Base-by-base conservation (phyloP, 208 protist genomes). In the Jaenimonas drosophilae region DNA sequence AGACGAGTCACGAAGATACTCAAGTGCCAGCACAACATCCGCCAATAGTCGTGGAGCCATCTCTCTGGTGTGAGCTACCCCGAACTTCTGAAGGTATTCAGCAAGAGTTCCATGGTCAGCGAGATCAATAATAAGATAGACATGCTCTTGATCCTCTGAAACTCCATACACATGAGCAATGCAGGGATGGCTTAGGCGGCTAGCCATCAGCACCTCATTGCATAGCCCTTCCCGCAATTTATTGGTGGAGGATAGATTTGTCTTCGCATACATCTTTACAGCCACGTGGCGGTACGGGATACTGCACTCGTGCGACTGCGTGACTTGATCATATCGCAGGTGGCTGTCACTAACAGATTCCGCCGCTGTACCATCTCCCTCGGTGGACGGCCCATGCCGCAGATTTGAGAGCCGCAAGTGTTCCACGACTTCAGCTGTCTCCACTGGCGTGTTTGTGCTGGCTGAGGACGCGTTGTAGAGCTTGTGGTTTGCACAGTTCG, bases 81-180 rank as follows among this genome's bases (percentile, higher is more conserved):
- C 75, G 24, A 68, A 70, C 24, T 54, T 46, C 20, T 68, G 59
- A 33, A 76, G 58, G 41, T 93, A 87, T 32, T 72, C 34, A 11
- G 59, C 21, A 30, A 93, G 24, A 34, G 83, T 75, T 0, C 78
- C 81, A 19, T 72, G 70, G 51, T 88, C 78, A 12, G 77, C 77
- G 21, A 84, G 31, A 39, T 93, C 85, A 74, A 93, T 88, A 25
- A 93, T 76, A 11, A 93, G 50, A 24, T 67, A 67, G 21, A 88
- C 45, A 26, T 78, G 48, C 4, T 62, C 41, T 0, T 43, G 59
- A 23, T 79, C 69, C 54, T 90, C 74, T 12, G 64, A 54, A 2
- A 85, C 64, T 33, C 80, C 85, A 38, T 75, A 70, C 20, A 78
- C 44, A 60, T 78, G 70, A 24, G 90, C 59, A 20, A 93, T 42